Conservation (phyloP, 148 eudicot species). For the Silene latifolia region DNA sequence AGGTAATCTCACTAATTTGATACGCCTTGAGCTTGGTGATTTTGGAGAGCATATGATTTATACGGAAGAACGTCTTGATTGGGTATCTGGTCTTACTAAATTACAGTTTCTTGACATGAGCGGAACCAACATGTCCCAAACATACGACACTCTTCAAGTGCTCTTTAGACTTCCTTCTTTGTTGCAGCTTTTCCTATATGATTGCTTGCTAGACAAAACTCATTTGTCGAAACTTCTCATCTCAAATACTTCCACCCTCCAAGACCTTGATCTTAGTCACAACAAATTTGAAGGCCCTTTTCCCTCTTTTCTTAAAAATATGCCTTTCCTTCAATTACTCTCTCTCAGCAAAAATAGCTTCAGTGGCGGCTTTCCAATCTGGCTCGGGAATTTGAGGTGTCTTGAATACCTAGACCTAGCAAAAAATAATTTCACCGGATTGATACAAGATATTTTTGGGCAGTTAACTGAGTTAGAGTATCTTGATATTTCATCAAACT, state of each 20-base stretch:
- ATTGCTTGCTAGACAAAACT: neutral
- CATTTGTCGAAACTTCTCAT: neutral
- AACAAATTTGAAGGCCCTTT: neutral
- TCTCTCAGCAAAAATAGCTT: no score
- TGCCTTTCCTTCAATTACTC: no score
- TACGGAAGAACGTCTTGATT: neutral
- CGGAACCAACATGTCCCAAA: neutral
- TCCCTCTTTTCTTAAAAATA: no score
- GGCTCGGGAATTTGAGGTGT: neutral
- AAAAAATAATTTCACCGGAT: neutral
- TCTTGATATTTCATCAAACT: constrained; percentile 9
- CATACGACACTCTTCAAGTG: neutral
- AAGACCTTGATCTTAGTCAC: neutral
- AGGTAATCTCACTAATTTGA: neutral
- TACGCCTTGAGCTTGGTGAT: neutral
- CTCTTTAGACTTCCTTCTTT: constrained; percentile 1
- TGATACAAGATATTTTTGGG: neutral
- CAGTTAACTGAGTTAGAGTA: neutral
- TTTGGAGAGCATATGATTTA: no score
- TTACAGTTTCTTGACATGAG: neutral
- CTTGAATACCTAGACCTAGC: neutral
- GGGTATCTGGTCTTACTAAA: constrained; percentile 5
- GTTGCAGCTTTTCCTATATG: neutral
- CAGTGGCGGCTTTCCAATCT: neutral
- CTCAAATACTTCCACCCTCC: constrained; percentile 23